phyloP scores from a whole-genome alignment of 345 rosid species.

The Eucalyptus coolabah region DNA sequence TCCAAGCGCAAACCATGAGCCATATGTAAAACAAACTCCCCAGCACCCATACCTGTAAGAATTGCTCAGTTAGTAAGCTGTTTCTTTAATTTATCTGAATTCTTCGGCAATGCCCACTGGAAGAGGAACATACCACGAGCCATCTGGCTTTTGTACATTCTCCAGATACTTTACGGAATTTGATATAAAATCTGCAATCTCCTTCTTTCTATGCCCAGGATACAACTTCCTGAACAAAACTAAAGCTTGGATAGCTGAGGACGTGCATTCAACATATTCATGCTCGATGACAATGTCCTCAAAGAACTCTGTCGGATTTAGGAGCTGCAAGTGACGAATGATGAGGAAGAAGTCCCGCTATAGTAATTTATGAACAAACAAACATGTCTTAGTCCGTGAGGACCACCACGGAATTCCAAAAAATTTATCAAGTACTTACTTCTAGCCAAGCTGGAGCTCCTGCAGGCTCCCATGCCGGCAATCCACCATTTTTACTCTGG shows the following conservation, averaged over 20 bases:
- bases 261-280: slow-evolving; percentile 39
- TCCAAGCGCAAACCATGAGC: slow-evolving; percentile 29
- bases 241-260: slow-evolving; percentile 26
- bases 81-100: background rate
- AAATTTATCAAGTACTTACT: slow-evolving; percentile 8
- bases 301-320: slow-evolving; percentile 48
- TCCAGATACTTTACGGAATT: slow-evolving; percentile 20
- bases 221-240: slow-evolving; percentile 22
- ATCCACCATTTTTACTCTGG: slow-evolving; percentile 48
- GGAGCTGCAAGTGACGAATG: slow-evolving; percentile 15
- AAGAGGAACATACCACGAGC: slow-evolving; percentile 27
- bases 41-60: slow-evolving; percentile 32
- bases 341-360: background rate
- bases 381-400: background rate
- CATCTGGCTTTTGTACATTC: slow-evolving; percentile 27
- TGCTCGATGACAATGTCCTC: slow-evolving; percentile 31
- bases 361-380: background rate
- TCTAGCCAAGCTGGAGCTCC: slow-evolving; percentile 38
- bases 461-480: slow-evolving; percentile 52
- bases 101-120: background rate
- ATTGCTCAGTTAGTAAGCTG: background rate
- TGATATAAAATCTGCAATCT: slow-evolving; percentile 23
- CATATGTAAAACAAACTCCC: slow-evolving; percentile 48
- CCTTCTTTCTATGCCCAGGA: slow-evolving; percentile 30
- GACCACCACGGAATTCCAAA: background rate